These are phyloP conservation scores for Phytophthora sojae DNA, from an alignment of 352 stramenopile genomes.

Conservation along the genomic window DNA sequence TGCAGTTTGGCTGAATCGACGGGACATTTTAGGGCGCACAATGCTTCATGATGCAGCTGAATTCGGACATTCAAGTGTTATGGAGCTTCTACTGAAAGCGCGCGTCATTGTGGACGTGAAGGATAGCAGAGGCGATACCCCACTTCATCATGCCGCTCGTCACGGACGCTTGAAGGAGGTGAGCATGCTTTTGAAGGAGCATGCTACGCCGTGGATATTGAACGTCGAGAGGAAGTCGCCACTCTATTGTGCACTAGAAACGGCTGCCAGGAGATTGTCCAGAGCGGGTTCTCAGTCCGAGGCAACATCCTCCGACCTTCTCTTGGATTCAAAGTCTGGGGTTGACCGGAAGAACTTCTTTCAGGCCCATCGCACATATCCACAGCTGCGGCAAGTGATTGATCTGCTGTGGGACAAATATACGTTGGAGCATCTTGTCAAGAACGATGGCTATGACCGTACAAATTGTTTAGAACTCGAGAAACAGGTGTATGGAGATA, in stretches of 20 bases:
- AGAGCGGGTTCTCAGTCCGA: neutral
- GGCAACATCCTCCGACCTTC: constrained; percentile 6
- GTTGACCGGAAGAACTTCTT: constrained; percentile 50
- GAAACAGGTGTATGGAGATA: constrained; percentile 62
- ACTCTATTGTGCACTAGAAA: constrained; percentile 61
- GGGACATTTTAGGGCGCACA: constrained; percentile 59
- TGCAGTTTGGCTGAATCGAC: constrained; percentile 56
- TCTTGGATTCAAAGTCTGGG: neutral
- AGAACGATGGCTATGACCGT: constrained; percentile 40
- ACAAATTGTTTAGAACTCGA: constrained; percentile 55
- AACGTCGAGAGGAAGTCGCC: constrained; percentile 65
- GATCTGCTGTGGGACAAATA: constrained; percentile 73
- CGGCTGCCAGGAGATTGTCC: constrained; percentile 28
- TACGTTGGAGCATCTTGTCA: constrained; percentile 33
- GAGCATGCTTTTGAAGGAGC: constrained; percentile 56
- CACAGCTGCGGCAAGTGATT: constrained; percentile 68
- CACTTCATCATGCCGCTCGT: constrained; percentile 64
- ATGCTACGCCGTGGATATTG: constrained; percentile 42
- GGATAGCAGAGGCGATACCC: constrained; percentile 59
- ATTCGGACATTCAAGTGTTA: constrained; percentile 54
- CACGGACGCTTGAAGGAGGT: constrained; percentile 58
- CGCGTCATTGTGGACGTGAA: constrained; percentile 50
- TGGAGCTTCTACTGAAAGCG: constrained; percentile 60
- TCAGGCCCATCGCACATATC: constrained; percentile 44
- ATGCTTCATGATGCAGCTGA: constrained; percentile 75